phyloP scores from a whole-genome alignment of 768 basidiomycete genomes.

The Chalciporus chontae region DNA sequence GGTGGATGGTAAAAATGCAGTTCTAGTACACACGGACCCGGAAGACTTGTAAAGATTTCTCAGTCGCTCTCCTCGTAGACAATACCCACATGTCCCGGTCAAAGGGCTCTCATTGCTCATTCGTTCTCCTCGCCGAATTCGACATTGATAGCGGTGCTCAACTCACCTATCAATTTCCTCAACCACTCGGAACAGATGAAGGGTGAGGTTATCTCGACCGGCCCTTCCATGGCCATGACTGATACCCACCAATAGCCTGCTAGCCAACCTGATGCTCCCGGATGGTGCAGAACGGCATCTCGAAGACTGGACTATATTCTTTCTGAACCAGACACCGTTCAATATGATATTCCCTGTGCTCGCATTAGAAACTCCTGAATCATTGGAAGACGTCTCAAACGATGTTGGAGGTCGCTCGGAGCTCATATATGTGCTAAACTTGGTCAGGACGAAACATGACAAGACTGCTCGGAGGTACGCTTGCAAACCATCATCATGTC shows the following conservation, averaged over 20 bases:
- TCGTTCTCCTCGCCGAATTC: constrained; percentile 97
- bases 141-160: constrained; percentile 94
- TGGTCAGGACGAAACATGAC: constrained; percentile 90
- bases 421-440: constrained; percentile 83
- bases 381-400: constrained; percentile 26
- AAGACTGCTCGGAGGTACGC: constrained; percentile 72
- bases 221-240: not conserved
- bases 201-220: constrained; percentile 50
- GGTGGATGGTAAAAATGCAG: constrained; percentile 9
- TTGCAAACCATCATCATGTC: constrained; percentile 4
- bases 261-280: constrained; percentile 97
- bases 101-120: constrained; percentile 79
- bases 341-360: constrained; percentile 84
- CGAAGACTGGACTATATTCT: constrained; percentile 99
- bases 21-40: constrained; percentile 1
- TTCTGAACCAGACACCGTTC: constrained; percentile 90
- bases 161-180: constrained; percentile 93
- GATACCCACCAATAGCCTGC: constrained; percentile 49
- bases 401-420: constrained; percentile 37
- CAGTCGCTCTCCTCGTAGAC: not conserved
- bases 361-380: constrained; percentile 55
- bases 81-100: constrained; percentile 45
- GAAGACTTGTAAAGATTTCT: constrained; percentile 13
- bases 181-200: constrained; percentile 91
- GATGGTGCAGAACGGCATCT: constrained; percentile 94